Percentiles rank a stretch among this genome's conserved stretches.
Evolutionary conservation across 495 filamentous ascomycete species (phyloP).

Genomic region (Lasiosphaeria hispida): DNA sequence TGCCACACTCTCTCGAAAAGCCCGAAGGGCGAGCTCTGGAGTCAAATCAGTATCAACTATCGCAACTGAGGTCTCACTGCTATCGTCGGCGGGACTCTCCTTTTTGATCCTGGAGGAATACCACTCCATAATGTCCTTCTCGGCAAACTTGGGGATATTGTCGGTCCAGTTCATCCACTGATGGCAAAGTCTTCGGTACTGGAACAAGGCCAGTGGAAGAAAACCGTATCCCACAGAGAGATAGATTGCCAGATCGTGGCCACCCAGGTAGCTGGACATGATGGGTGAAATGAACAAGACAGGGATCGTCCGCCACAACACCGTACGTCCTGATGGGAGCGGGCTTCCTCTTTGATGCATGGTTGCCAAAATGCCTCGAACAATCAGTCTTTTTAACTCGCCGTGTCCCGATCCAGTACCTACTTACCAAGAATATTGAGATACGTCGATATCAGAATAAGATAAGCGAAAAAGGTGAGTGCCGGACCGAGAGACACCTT

Average conservation of each 20-base stretch:
- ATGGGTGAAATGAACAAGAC: conserved; percentile 48
- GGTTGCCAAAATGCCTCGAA: conserved; percentile 28
- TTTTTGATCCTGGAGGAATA: conserved; percentile 32
- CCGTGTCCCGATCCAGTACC: neutral
- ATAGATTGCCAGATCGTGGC: conserved; percentile 49
- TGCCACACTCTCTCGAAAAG: conserved; percentile 18
- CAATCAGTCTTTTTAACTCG: neutral
- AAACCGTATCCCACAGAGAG: conserved; percentile 48
- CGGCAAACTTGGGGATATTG: conserved; percentile 44
- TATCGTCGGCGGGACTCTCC: neutral
- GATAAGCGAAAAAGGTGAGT: conserved; percentile 51
- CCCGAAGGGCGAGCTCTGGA: conserved; percentile 16
- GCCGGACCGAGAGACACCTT: conserved; percentile 28
- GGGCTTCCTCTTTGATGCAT: conserved; percentile 30
- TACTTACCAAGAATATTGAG: conserved; percentile 43
- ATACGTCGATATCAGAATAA: conserved; percentile 50
- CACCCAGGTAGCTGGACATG: conserved; percentile 43
- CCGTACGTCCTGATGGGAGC: conserved; percentile 36
- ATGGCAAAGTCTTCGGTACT: conserved; percentile 45
- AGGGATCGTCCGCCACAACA: conserved; percentile 41
- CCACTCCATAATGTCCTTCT: conserved; percentile 51
- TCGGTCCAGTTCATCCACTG: conserved; percentile 54
- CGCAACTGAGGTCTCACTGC: conserved; percentile 6
- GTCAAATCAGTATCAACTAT: neutral
- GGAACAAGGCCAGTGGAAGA: conserved; percentile 42